Base-by-base conservation (phyloP, 2,329 filamentous ascomycete species). In the Lecanicillium sp. region DNA sequence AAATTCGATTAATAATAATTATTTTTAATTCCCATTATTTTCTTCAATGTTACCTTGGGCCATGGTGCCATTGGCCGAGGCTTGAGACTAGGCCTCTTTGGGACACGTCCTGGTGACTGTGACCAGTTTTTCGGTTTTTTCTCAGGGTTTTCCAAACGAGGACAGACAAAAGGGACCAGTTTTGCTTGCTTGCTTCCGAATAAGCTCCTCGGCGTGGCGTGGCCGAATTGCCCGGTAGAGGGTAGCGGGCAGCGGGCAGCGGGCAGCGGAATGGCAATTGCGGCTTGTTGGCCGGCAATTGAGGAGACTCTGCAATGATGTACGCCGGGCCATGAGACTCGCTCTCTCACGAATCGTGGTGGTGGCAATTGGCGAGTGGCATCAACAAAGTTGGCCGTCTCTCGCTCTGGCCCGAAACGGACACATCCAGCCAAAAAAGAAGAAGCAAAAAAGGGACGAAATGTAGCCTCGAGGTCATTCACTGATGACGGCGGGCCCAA, bases 51-150 rank as follows among this genome's bases (percentile, higher is more conserved):
- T 24, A 43, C 40, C 40, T 24, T 33, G 7, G 26, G 29, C 29
- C 40, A 43, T 26, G 29, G 40, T 33, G 29, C 40, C 19, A 43
- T 43, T 43, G 40, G 40, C 40, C 30, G 19, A 42, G 19, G 19
- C 32, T 12, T 24, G 14, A 42, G 14, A 30, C 40, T 43, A 43
- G 35, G 8, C 40, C 40, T n/a, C 11, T 20, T 21, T 19, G 40
- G 40, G 40, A 24, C 8, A 26, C 19, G 40, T 19, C 40, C 40
- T 43, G 40, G 40, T 43, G 40, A 43, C 40, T n/a, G 29, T 30
- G 14, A 43, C 40, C 29, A 43, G 11, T 43, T 43, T 43, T 43
- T 40, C n/a, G n/a, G n/a, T n/a, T 29, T 9, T 24, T 10, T 4
- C 20, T 24, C 21, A 15, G 26, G 24, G 14, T 30, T 29, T 42